Conservation (phyloP, 2,329 filamentous ascomycete species). For the Calycina marina region DNA sequence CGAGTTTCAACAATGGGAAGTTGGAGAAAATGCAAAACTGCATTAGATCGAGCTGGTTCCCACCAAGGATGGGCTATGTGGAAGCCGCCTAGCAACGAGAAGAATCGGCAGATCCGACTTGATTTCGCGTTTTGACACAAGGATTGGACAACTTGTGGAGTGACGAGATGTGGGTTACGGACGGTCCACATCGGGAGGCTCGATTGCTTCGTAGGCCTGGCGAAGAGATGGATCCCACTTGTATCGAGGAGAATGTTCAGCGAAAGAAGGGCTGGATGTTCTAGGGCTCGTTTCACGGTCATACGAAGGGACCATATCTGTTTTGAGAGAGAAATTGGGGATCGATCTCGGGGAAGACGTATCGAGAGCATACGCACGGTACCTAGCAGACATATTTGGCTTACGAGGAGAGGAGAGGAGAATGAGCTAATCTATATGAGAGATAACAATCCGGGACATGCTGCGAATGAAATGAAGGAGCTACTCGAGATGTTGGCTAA, state of each 20-base stretch:
- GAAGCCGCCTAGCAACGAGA: constrained; percentile 7
- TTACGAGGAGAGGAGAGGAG: neutral
- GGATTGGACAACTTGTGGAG: constrained; percentile 5
- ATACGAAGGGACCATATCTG: constrained; percentile 3
- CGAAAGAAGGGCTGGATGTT: constrained; percentile 6
- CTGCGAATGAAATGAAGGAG: too few relatives aligned
- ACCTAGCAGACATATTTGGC: neutral
- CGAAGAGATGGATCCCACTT: neutral
- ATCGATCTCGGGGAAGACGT: neutral
- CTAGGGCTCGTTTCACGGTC: constrained; percentile 4
- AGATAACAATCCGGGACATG: too few relatives aligned
- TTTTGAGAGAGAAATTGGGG: constrained; percentile 16
- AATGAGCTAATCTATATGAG: too few relatives aligned
- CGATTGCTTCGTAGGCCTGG: neutral
- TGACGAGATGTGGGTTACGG: constrained; percentile 4
- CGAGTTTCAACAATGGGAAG: too few relatives aligned
- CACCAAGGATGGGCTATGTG: too few relatives aligned
- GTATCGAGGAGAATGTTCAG: neutral
- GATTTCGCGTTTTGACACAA: constrained; percentile 2
- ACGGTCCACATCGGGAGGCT: neutral
- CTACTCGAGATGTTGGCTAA: too few relatives aligned
- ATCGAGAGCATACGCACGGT: neutral
- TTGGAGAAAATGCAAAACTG: too few relatives aligned
- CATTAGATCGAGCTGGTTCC: too few relatives aligned
- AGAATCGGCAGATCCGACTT: constrained; percentile 1